phyloP scores from a whole-genome alignment of 495 filamentous ascomycete species.

The Tuber brumale region DNA sequence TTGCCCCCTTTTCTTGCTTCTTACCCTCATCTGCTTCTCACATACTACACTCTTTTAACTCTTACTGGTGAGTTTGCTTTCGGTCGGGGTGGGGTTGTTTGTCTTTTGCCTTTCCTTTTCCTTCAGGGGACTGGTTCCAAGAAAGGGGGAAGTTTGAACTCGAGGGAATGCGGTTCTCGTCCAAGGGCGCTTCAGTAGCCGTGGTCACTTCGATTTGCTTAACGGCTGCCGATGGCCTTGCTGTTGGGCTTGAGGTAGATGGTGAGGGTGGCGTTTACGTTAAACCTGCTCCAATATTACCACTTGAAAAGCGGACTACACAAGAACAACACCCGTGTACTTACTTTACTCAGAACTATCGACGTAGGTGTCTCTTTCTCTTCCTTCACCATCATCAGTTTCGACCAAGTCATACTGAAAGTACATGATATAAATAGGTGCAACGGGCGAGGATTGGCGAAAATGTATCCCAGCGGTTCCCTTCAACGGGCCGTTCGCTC shows the following conservation, averaged over 20 bases:
- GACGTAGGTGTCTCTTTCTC: background rate
- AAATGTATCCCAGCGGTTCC: constrained; percentile 24
- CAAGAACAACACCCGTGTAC: constrained; percentile 12
- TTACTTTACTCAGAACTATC: constrained; percentile 12
- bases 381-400: background rate
- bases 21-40: background rate
- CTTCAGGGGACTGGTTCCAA: background rate
- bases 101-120: background rate
- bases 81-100: background rate
- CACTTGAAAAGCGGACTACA: background rate
- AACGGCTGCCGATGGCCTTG: background rate
- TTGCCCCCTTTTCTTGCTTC: background rate
- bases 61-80: background rate
- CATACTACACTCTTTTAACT: background rate
- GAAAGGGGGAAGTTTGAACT: background rate
- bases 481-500: constrained; percentile 11
- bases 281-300: background rate
- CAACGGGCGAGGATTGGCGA: constrained; percentile 12
- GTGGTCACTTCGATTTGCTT: background rate
- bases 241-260: background rate
- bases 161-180: background rate
- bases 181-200: background rate
- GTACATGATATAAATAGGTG: background rate
- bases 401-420: background rate
- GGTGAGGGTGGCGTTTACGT: background rate